Percentiles rank a stretch among this genome's conserved stretches.
Evolutionary conservation across 257 asterid species (phyloP).

Genomic region (Nicotiana noctiflora): DNA sequence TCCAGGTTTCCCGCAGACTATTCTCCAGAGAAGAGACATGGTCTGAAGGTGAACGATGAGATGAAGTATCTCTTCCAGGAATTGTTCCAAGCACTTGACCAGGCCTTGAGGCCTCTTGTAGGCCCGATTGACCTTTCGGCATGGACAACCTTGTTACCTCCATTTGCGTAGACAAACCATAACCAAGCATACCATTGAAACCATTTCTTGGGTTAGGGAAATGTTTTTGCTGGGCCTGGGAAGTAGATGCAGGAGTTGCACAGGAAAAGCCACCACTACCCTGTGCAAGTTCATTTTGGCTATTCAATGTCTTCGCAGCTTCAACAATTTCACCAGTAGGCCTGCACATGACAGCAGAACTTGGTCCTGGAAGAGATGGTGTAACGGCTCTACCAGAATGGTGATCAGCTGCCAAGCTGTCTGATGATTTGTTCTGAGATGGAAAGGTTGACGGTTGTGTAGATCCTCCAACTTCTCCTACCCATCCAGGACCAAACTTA

Average conservation of each 20-base stretch:
- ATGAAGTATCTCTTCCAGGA: not conserved
- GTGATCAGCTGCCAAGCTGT: conserved; percentile 22
- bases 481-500: conserved; percentile 93
- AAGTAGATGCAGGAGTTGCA: conserved; percentile 20
- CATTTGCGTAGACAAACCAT: conserved; percentile 21
- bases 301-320: conserved; percentile 47
- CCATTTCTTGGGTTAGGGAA: conserved; percentile 43
- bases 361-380: conserved; percentile 29
- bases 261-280: conserved; percentile 24
- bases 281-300: conserved; percentile 38
- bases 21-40: not conserved
- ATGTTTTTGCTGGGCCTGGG: conserved; percentile 41
- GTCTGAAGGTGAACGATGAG: not conserved
- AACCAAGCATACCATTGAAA: conserved; percentile 33
- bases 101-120: conserved; percentile 4
- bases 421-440: conserved; percentile 32
- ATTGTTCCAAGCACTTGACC: not conserved
- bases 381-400: conserved; percentile 27
- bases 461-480: conserved; percentile 44
- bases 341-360: conserved; percentile 17
- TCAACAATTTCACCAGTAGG: conserved; percentile 43
- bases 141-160: conserved; percentile 17
- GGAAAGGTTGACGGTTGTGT: conserved; percentile 30
- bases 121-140: conserved; percentile 20
- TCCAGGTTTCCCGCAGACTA: conserved; percentile 1